Evolutionary conservation across 768 basidiomycete species (phyloP).

Genomic region (Asterophora parasitica): DNA sequence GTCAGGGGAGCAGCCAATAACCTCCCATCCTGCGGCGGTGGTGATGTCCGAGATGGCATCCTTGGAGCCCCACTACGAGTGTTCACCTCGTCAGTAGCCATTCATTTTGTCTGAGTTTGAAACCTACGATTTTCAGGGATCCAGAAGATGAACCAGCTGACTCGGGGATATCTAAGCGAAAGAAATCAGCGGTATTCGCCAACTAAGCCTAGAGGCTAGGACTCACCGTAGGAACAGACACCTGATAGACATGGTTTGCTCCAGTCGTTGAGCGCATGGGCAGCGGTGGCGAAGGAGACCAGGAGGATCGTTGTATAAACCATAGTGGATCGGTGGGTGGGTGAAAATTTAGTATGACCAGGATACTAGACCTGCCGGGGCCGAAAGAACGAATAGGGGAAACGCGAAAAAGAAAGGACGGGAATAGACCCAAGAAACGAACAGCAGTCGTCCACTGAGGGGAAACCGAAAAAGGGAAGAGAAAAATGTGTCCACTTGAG

Average conservation of each 20-base stretch:
- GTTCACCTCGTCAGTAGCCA: background rate
- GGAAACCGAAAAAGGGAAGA: background rate
- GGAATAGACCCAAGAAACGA: constrained; percentile 6
- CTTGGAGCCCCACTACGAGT: constrained; percentile 31
- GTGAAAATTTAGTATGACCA: background rate
- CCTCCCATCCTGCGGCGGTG: constrained; percentile 48
- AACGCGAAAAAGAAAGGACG: constrained; percentile 6
- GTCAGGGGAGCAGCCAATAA: constrained; percentile 40
- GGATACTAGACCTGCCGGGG: constrained; percentile 12
- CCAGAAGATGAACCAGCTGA: constrained; percentile 30
- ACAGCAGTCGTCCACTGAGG: constrained; percentile 9
- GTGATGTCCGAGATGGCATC: constrained; percentile 40
- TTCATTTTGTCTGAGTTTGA: background rate
- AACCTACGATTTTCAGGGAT: constrained; percentile 35
- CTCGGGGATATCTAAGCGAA: constrained; percentile 24
- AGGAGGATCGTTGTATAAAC: constrained; percentile 11
- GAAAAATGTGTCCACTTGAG: background rate
- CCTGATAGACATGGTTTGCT: constrained; percentile 33
- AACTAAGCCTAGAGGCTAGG: background rate
- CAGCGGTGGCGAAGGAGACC: constrained; percentile 14
- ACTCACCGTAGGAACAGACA: constrained; percentile 34
- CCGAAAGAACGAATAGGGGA: constrained; percentile 8
- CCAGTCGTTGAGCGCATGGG: constrained; percentile 39
- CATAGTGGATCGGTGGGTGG: constrained; percentile 2
- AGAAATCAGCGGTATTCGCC: background rate